These are phyloP conservation scores for Fulvia fulva DNA, from an alignment of 2,329 filamentous ascomycete species.

Conservation along the genomic window DNA sequence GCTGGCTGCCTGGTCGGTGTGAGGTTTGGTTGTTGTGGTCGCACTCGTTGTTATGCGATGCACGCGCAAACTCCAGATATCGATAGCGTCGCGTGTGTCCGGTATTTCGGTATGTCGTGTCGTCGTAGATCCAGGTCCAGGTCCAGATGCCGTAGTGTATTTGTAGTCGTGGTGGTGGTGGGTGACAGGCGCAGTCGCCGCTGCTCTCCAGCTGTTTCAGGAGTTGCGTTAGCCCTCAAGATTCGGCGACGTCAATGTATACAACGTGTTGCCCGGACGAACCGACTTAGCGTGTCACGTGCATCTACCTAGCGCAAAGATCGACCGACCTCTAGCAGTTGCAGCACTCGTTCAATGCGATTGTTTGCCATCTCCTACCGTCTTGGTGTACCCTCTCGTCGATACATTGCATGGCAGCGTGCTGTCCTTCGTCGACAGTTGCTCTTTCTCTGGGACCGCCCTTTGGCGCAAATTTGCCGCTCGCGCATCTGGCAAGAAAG, in stretches of 20 bases:
- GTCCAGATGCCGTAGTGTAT: background rate
- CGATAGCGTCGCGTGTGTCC: background rate
- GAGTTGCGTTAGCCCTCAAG: background rate
- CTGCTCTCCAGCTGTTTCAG: background rate
- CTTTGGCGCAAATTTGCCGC: background rate
- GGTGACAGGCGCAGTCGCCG: background rate
- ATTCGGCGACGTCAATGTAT: background rate
- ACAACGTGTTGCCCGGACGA: background rate
- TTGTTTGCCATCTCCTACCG: background rate
- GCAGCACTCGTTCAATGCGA: background rate
- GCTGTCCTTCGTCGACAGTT: background rate
- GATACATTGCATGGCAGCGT: background rate
- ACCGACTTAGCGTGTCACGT: background rate
- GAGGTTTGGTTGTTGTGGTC: background rate
- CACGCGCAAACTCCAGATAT: background rate
- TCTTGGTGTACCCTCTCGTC: background rate
- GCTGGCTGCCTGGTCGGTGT: background rate
- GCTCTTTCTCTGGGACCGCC: background rate
- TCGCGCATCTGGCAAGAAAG: background rate
- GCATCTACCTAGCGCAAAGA: background rate
- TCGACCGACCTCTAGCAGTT: background rate
- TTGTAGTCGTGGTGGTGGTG: slow-evolving; percentile 1
- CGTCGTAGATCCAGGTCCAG: slow-evolving; percentile 1
- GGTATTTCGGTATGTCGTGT: background rate
- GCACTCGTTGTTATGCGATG: background rate